Base-by-base conservation (phyloP, 2,329 filamentous ascomycete genomes). In the Sclerotinia spermophila region DNA sequence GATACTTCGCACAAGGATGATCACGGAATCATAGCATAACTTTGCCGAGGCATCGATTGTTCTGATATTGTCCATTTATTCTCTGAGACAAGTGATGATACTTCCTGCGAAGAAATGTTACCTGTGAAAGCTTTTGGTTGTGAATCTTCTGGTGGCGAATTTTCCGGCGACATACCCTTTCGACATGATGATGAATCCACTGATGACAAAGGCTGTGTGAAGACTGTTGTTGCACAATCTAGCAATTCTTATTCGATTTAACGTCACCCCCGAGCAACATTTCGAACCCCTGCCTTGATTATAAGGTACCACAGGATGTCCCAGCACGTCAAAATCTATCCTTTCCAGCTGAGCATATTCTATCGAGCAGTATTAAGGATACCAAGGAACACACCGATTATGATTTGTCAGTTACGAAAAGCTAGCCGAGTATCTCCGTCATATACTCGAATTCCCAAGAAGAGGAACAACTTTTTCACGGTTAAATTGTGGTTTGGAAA, bases 71-170 rank as follows among this genome's bases (percentile, higher is more conserved):
- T 38, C 27, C 11, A 15, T 30, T 27, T 48, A 27, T 45, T 68
- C 5, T 0, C 3, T 11, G 1, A 19, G 33, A 13, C 4, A 15
- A 21, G 5, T 30, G 10, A 21, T 1, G 10, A 40, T 11, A 13
- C 0, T 4, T 27, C 30, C 7, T 3, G 13, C 5, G 19, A 15
- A 27, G 33, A n/a, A n/a, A n/a, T n/a, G n/a, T n/a, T n/a, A n/a
- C n/a, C n/a, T n/a, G n/a, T n/a, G n/a, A n/a, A n/a, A n/a, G n/a
- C n/a, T n/a, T n/a, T n/a, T n/a, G n/a, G n/a, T n/a, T n/a, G n/a
- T n/a, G n/a, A 19, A 35, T 5, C 5, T 21, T 13, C 21, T 7
- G 1, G 10, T 17, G 19, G 35, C 61, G 24, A 40, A 19, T 17
- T 6, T 24, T 35, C 13, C 27, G 35, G 10, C 35, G 24, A 19